Evolutionary conservation across 225 moss, liverwort and hornwort genomes (phyloP).

Genomic region (Pseudisothecium myosuroides): DNA sequence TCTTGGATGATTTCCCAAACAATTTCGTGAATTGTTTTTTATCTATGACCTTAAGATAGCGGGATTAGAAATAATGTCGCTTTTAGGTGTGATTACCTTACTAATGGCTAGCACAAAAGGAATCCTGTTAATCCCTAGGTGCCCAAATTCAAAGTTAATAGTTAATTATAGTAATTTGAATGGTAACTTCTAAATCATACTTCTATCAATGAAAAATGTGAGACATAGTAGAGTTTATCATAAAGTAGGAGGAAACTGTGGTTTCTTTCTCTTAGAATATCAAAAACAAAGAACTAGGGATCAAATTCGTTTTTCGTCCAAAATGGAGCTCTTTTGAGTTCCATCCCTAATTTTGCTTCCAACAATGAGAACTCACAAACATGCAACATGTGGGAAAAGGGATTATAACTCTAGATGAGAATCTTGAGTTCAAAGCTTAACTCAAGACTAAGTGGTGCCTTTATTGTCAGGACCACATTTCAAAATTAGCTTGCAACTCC

Average conservation of each 20-base stretch:
- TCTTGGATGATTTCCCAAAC: not conserved
- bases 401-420: not conserved
- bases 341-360: not conserved
- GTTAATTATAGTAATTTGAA: not conserved
- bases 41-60: not conserved
- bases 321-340: not conserved
- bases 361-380: not conserved
- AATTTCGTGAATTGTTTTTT: not conserved
- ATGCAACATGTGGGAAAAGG: not conserved
- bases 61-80: not conserved
- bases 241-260: fast-evolving
- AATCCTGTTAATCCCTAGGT: too few relatives aligned
- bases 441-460: not conserved
- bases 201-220: not conserved
- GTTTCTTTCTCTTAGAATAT: not conserved
- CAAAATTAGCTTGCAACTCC: not conserved
- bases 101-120: too few relatives aligned
- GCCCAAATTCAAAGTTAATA: not conserved
- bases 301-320: not conserved
- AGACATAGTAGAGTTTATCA: not conserved
- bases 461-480: not conserved
- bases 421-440: not conserved
- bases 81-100: not conserved
- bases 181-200: not conserved
- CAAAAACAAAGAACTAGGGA: not conserved